Base-by-base conservation (phyloP, 192 early-diverging fungal species). In the Oehlia diaphana region DNA sequence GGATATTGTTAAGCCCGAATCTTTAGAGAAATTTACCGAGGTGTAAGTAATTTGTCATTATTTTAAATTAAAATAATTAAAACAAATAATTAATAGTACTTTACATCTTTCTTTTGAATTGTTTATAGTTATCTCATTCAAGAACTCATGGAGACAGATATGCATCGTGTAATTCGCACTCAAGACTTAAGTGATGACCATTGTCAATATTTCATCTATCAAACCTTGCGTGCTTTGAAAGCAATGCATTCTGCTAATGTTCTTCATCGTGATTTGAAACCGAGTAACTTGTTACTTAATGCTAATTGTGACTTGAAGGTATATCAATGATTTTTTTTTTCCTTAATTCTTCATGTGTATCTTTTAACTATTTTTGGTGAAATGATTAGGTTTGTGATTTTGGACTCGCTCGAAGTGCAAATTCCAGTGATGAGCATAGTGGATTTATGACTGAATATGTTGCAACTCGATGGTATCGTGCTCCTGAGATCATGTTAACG, bases 151-250 rank as follows among this genome's bases (percentile, higher is more conserved):
- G 98, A 99, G 86, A 96, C 98, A 37, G 98, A 99, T 83, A 91
- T 99, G 83, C 95, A 97, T 85, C 92, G 96, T 75, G 97, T 99
- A 69, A 97, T 99, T 86, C 93, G 94, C 70, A 95, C 94, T 47
- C 98, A 99, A 88, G 92, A 92, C 70, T 88, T 99, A 64, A 95
- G 95, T 31, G 95, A 98, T 83, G 93, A 96, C 74, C 98, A 99
- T 85, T 97, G 91, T 82, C 98, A 99, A 84, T 99, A 99, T 87
- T 99, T 99, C 86, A 91, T 98, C 77, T 99, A 97, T 87, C 98
- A 99, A 84, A 94, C 98, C 33, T 85, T 95, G 74, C 93, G 97
- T 74, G 98, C 96, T 9, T 91, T 99, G 73, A 99, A 99, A 84
- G 97, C 95, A 82, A 96, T 99, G 88, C 98, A 99, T 83, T 97